Conservation (phyloP, 768 basidiomycete genomes). For the Candolleomyces eurysporus region DNA sequence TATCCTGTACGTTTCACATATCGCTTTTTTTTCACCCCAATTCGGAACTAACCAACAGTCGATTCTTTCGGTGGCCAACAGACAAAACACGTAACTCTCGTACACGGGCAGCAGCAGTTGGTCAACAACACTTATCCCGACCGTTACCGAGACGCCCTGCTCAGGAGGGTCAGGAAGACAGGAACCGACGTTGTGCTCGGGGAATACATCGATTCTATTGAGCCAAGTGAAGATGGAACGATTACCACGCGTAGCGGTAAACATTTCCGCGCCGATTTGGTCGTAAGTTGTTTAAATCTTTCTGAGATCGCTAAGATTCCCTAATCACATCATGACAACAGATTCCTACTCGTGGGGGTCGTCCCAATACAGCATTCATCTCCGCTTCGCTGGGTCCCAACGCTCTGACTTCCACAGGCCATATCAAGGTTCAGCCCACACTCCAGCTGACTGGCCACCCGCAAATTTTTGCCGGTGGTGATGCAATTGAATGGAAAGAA, state of each 20-base stretch:
- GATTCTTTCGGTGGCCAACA: conserved; percentile 4
- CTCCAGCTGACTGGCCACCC: conserved; percentile 19
- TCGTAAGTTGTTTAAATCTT: conserved; percentile 36
- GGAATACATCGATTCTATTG: conserved; percentile 48
- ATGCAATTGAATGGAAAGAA: conserved; percentile 18
- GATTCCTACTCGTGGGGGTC: conserved; percentile 31
- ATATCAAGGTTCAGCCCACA: conserved; percentile 46
- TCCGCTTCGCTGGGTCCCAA: conserved; percentile 30
- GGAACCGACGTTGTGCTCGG: conserved; percentile 47
- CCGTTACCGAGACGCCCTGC: conserved; percentile 39
- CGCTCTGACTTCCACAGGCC: conserved; percentile 29
- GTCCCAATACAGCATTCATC: conserved; percentile 48
- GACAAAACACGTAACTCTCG: conserved; percentile 51
- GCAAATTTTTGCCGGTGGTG: conserved; percentile 20
- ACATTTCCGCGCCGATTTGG: conserved; percentile 45
- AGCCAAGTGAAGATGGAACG: conserved; percentile 33
- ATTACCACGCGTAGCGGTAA: conserved; percentile 48
- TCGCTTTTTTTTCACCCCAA: conserved; percentile 7
- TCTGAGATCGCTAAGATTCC: neutral
- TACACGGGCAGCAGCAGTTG: conserved; percentile 46
- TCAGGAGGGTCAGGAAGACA: conserved; percentile 33
- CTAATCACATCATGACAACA: conserved; percentile 5
- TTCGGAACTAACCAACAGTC: neutral
- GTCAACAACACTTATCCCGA: conserved; percentile 51
- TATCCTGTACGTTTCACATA: conserved; percentile 30